A percentile compares a stretch with the other conserved stretches of the same genome.
These are phyloP conservation scores for Blakeslea trispora DNA, from an alignment of 371 early-diverging fungal species.

Conservation along the genomic window DNA sequence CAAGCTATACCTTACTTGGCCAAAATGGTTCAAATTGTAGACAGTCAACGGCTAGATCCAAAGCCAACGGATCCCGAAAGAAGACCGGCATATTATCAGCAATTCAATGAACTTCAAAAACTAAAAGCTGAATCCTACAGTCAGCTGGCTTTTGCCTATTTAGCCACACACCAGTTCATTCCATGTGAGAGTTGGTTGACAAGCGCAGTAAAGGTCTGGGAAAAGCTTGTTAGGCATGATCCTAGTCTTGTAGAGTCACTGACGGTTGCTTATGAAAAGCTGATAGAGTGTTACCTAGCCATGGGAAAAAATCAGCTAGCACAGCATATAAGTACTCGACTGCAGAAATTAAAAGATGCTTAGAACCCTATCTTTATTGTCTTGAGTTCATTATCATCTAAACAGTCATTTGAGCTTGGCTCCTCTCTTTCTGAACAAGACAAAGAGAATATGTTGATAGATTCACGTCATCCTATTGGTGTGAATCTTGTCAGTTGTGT, in stretches of 20 bases:
- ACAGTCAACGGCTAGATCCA: slow-evolving; percentile 29
- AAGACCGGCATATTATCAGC: slow-evolving; percentile 16
- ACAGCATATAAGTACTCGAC: slow-evolving; percentile 23
- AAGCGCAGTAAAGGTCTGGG: slow-evolving; percentile 33
- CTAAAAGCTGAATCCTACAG: slow-evolving; percentile 41
- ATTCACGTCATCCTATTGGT: no score
- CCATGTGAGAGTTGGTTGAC: slow-evolving; percentile 31
- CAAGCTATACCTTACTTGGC: slow-evolving; percentile 45
- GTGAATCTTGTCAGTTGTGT: no score
- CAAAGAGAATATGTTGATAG: no score
- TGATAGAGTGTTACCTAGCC: slow-evolving; percentile 31
- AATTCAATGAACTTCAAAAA: slow-evolving; percentile 14
- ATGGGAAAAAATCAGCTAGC: slow-evolving; percentile 41
- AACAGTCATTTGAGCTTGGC: no score
- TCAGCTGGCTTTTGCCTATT: slow-evolving; percentile 40
- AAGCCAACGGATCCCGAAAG: neutral
- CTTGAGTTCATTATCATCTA: no score
- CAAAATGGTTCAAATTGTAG: slow-evolving; percentile 46
- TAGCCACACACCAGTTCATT: slow-evolving; percentile 26
- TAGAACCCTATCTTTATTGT: no score
- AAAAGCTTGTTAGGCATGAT: slow-evolving; percentile 24
- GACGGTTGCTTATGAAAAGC: slow-evolving; percentile 22
- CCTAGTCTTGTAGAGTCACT: slow-evolving; percentile 2
- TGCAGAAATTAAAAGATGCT: neutral
- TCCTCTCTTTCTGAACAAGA: no score